Conservation (phyloP, 2,329 filamentous ascomycete species). For the Pseudocercospora musae region DNA sequence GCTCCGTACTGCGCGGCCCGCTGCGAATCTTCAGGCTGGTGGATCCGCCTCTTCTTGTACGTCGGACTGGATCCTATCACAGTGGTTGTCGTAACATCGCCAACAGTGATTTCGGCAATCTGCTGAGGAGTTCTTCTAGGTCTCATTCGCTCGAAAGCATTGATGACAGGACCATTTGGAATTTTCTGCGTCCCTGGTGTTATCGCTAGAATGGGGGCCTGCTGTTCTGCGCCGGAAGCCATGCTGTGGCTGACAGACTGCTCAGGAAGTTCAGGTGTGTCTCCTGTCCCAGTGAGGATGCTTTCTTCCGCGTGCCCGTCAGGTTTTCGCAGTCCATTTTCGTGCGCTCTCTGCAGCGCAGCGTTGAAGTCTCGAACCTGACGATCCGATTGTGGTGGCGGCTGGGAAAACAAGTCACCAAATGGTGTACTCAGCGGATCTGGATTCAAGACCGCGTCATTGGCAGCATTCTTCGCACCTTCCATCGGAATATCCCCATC, state of each 20-base stretch:
- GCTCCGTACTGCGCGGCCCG: slow-evolving; percentile 48
- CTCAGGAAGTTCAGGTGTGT: not conserved
- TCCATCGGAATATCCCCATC: not conserved
- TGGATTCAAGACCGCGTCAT: slow-evolving; percentile 21
- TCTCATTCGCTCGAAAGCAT: slow-evolving; percentile 63
- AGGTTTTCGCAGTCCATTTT: not conserved
- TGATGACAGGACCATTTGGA: slow-evolving; percentile 51
- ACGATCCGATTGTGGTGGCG: slow-evolving; percentile 22
- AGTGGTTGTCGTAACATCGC: slow-evolving; percentile 63
- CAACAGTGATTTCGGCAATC: slow-evolving; percentile 72
- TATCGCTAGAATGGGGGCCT: slow-evolving; percentile 33
- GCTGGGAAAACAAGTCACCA: slow-evolving; percentile 30
- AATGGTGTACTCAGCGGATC: slow-evolving; percentile 27
- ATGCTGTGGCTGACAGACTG: not conserved
- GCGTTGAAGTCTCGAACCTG: slow-evolving; percentile 42
- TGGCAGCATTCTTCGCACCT: not conserved
- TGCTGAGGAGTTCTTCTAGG: slow-evolving; percentile 61
- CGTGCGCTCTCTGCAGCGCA: slow-evolving; percentile 26
- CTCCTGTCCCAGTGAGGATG: not conserved
- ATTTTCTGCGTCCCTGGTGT: slow-evolving; percentile 31
- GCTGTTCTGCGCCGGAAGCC: not conserved
- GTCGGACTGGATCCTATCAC: slow-evolving; percentile 54
- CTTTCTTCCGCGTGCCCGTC: not conserved
- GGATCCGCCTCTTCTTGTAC: slow-evolving; percentile 46
- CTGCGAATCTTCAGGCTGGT: slow-evolving; percentile 38